A percentile compares a stretch with the other conserved stretches of the same genome.
Conservation (phyloP, 768 basidiomycete species). For the Rhizopogon vinicolor region DNA sequence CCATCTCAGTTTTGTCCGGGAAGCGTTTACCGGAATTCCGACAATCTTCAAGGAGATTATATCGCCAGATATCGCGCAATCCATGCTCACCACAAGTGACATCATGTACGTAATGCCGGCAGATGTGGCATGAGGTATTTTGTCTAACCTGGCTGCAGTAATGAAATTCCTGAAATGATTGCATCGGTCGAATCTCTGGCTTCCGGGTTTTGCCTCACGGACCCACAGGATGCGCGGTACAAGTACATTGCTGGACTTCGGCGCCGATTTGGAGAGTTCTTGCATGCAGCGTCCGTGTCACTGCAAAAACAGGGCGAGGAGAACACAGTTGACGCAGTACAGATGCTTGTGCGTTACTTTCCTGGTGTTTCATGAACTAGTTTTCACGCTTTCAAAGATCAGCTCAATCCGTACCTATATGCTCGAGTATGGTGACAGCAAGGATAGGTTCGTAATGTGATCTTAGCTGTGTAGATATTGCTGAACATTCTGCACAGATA, state of each 20-base stretch:
- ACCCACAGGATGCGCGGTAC: conserved; percentile 61
- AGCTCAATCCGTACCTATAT: conserved; percentile 62
- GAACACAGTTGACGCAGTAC: conserved; percentile 77
- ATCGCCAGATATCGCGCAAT: conserved; percentile 41
- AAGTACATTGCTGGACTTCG: conserved; percentile 54
- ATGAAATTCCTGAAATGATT: conserved; percentile 78
- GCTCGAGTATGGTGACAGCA: conserved; percentile 72
- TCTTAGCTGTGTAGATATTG: conserved; percentile 7
- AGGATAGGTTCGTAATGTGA: conserved; percentile 36
- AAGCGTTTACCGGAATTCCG: conserved; percentile 71
- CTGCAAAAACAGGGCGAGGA: conserved; percentile 73
- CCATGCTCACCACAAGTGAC: conserved; percentile 50
- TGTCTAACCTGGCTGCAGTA: conserved; percentile 31
- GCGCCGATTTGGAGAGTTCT: conserved; percentile 58
- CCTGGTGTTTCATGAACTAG: neutral
- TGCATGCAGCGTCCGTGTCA: conserved; percentile 66
- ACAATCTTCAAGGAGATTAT: conserved; percentile 55
- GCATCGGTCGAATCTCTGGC: conserved; percentile 54
- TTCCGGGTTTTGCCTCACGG: conserved; percentile 63
- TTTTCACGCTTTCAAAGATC: neutral
- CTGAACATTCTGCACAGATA: conserved; percentile 35
- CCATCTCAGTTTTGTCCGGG: conserved; percentile 66
- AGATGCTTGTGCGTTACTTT: conserved; percentile 24
- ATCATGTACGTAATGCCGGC: conserved; percentile 49
- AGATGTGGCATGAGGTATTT: neutral